Percentiles rank a stretch among this genome's conserved stretches.
phyloP scores from a whole-genome alignment of 345 rosid species.

The Ricinus communis region DNA sequence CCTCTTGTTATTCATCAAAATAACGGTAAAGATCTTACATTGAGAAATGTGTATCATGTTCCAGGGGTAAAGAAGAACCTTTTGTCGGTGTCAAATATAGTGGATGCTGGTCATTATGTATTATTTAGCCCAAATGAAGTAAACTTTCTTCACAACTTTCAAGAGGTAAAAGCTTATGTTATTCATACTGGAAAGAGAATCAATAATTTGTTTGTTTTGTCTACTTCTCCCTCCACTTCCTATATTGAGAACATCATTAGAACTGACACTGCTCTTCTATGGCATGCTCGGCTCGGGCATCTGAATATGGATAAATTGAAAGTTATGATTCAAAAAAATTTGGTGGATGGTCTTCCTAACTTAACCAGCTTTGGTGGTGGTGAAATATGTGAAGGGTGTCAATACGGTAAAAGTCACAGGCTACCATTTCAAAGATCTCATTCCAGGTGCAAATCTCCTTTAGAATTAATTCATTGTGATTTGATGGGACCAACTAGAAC shows the following conservation, averaged over 20 bases:
- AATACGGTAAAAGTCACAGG: constrained; percentile 15
- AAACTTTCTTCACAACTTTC: constrained; percentile 17
- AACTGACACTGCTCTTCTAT: constrained; percentile 14
- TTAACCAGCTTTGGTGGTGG: constrained; percentile 5
- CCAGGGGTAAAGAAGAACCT: constrained; percentile 12
- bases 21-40: constrained; percentile 1
- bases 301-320: constrained; percentile 20
- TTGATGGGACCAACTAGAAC: constrained; percentile 7
- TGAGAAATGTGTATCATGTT: constrained; percentile 24
- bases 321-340: constrained; percentile 10
- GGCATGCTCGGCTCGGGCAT: constrained; percentile 19
- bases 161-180: constrained; percentile 12
- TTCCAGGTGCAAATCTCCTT: neutral
- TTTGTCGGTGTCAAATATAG: neutral
- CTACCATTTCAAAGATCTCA: constrained; percentile 23
- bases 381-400: constrained; percentile 19
- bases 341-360: constrained; percentile 20
- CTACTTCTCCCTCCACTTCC: too few species aligned
- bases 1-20: too few species aligned
- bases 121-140: constrained; percentile 20
- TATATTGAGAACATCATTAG: too few species aligned
- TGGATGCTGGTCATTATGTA: constrained; percentile 11
- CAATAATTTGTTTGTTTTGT: too few species aligned
- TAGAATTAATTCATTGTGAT: constrained; percentile 20
- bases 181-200: constrained; percentile 19